phyloP scores from a whole-genome alignment of 805 yeast species.

The Tetrapisispora taiwanensis region DNA sequence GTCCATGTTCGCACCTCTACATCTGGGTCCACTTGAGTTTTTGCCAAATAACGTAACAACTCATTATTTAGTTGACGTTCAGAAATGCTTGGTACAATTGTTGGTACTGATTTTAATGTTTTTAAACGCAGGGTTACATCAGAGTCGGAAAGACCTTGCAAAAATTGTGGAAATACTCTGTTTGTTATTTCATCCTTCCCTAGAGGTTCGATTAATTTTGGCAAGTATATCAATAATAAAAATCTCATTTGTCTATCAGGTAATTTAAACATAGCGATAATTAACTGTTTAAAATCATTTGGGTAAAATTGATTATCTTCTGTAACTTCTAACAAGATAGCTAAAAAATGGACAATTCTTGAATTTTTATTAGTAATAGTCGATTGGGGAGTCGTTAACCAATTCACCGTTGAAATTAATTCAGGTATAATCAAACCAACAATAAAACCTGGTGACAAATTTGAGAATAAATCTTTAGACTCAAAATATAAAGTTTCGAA shows the following conservation, averaged over 20 bases:
- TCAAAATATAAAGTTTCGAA: constrained; percentile 29
- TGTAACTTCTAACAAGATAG: constrained; percentile 25
- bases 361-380: constrained; percentile 22
- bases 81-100: constrained; percentile 52
- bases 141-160: constrained; percentile 81
- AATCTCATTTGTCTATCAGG: constrained; percentile 73
- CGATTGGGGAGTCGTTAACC: constrained; percentile 6
- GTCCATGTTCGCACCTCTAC: constrained; percentile 26
- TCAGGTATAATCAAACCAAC: constrained; percentile 64
- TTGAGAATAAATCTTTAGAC: constrained; percentile 28
- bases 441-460: constrained; percentile 42
- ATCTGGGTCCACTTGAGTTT: constrained; percentile 27
- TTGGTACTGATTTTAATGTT: constrained; percentile 50
- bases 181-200: constrained; percentile 55
- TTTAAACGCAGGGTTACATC: constrained; percentile 72
- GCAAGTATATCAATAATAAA: constrained; percentile 54
- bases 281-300: constrained; percentile 39
- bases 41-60: constrained; percentile 67
- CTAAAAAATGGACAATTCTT: constrained; percentile 27
- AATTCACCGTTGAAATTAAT: constrained; percentile 25
- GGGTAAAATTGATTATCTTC: constrained; percentile 32
- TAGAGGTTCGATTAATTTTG: constrained; percentile 41
- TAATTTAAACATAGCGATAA: constrained; percentile 51
- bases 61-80: constrained; percentile 84
- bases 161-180: constrained; percentile 53